Percentiles rank a stretch among this genome's conserved stretches.
These are phyloP conservation scores for Diphasiastrum complanatum DNA, from an alignment of 83 land plant species.

Conservation along the genomic window DNA sequence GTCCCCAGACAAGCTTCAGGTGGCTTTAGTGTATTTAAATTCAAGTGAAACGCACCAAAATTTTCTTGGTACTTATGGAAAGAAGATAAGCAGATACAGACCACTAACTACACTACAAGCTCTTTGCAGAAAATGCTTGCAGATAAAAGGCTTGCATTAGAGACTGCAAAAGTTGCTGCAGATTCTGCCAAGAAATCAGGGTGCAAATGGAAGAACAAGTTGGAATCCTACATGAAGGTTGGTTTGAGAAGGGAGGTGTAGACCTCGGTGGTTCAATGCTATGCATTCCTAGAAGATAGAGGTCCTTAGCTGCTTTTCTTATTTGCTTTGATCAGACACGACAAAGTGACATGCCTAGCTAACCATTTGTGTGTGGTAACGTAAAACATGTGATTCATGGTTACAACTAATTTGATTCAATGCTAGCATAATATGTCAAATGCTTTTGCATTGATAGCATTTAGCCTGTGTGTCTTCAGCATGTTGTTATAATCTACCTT, in stretches of 20 bases:
- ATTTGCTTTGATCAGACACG: too few species aligned
- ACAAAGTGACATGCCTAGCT: too few species aligned
- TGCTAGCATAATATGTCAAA: background rate
- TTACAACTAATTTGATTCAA: background rate
- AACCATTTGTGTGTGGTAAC: too few species aligned
- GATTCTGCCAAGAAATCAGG: background rate
- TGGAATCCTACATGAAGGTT: constrained; percentile 3
- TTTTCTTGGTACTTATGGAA: background rate
- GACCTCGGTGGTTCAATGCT: too few species aligned
- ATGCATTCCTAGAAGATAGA: too few species aligned
- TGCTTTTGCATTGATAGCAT: background rate
- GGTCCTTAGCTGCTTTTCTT: too few species aligned
- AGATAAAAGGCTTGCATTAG: background rate
- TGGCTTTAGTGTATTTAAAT: too few species aligned
- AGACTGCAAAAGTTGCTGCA: background rate
- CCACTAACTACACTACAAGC: background rate
- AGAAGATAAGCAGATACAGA: background rate
- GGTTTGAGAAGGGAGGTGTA: too few species aligned
- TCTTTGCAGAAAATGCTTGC: constrained; percentile 6
- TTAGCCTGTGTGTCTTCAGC: background rate
- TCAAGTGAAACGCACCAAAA: too few species aligned
- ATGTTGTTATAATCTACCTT: too few species aligned
- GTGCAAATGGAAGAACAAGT: too few species aligned
- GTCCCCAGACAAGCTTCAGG: constrained; percentile 9
- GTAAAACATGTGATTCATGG: too few species aligned